phyloP scores from a whole-genome alignment of 2,329 filamentous ascomycete species.

The Fusarium humuli region DNA sequence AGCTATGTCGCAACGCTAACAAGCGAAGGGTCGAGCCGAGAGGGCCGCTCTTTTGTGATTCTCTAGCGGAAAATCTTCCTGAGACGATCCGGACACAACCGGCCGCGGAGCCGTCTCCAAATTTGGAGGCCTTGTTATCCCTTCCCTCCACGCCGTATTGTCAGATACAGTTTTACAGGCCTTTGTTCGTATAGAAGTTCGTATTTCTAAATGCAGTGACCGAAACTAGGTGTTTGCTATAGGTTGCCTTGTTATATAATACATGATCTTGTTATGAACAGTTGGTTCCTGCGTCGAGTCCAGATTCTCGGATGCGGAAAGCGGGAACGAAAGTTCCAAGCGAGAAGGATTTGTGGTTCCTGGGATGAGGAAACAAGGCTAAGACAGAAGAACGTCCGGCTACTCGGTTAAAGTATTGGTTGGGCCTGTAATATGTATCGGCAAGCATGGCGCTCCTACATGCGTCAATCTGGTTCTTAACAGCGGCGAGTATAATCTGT shows the following conservation, averaged over 20 bases:
- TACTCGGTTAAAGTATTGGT: background rate
- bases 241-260: background rate
- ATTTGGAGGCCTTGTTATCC: background rate
- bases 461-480: background rate
- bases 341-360: background rate
- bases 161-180: background rate
- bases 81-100: background rate
- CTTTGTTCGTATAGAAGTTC: background rate
- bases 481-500: background rate
- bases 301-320: background rate
- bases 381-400: background rate
- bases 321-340: background rate
- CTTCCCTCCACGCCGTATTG: too few relatives aligned
- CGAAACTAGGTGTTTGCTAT: background rate
- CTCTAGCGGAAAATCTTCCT: background rate
- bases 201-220: background rate
- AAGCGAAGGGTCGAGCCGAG: slow-evolving; percentile 9
- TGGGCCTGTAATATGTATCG: background rate
- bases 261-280: background rate
- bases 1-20: background rate
- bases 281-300: background rate
- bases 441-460: background rate
- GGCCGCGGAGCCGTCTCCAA: background rate
- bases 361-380: background rate
- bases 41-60: background rate